Evolutionary conservation across 2,329 filamentous ascomycete species (phyloP), one percentile per base, ranked within the genome.

Genomic region (Colletotrichum sp.): DNA sequence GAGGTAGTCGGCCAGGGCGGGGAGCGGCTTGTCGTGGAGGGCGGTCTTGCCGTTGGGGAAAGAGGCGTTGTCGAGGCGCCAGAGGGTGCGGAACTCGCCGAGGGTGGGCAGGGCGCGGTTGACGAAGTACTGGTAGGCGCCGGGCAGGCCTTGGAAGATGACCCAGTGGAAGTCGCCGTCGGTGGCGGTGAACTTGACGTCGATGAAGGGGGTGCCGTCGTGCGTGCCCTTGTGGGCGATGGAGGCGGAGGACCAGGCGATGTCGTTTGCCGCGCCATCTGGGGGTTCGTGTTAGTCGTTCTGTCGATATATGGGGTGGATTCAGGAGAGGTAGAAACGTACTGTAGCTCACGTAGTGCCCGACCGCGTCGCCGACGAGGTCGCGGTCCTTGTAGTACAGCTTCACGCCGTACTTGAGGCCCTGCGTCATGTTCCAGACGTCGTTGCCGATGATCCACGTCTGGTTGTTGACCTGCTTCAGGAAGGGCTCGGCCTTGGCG

Each of bases 111-210:
- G 81, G 5, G 83, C 86, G 67, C 82, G 86, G 79, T 90, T 90
- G 74, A 90, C 87, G 67, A 90, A 88, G 81, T 90, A 90, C 71
- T 90, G 89, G 78, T 90, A 90, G n/a, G 89, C 88, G n/a, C 89
- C 89, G 4, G 86, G 81, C 2, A 89, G 85, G 18, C 85, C 84
- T 4, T 87, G 83, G 76, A 87, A 85, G 72, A 90, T 87, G 13
- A 90, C 86, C 88, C 88, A 90, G 76, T 90, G 88, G 72, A 90
- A 85, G 69, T 89, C 88, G 8, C 87, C 88, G 78, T 88, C 87
- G 2, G 75, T 79, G 1, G 88, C 85, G 4, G 82, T 85, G 79
- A 90, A 90, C 32, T 83, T 82, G 68, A 90, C 82, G 76, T 90
- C 88, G 76, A 89, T 85, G 80, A 85, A 89, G 63, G 87, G 81